Conservation (phyloP, 1,139 yeast genomes). For the Zygosaccharomyces sapae region DNA sequence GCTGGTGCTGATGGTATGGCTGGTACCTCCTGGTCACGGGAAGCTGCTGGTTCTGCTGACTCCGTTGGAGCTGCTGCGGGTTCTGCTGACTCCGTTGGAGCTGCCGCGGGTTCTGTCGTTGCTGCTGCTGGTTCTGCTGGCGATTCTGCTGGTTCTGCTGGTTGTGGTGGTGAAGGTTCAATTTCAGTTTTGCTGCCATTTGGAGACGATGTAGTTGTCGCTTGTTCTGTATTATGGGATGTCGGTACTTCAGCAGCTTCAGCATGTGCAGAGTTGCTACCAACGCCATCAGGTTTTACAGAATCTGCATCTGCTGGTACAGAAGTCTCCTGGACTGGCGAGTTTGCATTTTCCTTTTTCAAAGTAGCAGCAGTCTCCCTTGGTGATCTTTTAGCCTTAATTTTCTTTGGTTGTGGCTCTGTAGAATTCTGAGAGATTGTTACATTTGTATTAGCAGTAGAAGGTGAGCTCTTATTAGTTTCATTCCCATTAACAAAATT, state of each 20-base stretch:
- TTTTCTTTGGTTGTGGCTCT: conserved; percentile 14
- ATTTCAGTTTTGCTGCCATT: not conserved
- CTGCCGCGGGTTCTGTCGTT: conserved; percentile 2
- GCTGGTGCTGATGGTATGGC: conserved; percentile 7
- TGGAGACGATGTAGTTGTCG: not conserved
- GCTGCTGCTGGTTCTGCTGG: not conserved
- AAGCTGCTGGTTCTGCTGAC: not conserved
- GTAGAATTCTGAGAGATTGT: conserved; percentile 11
- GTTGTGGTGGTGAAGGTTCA: not conserved
- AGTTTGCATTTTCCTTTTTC: conserved; percentile 2
- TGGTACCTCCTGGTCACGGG: not conserved
- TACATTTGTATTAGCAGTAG: conserved; percentile 8
- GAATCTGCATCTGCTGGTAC: not conserved
- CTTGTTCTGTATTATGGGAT: not conserved
- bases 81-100: not conserved
- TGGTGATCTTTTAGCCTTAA: conserved; percentile 15
- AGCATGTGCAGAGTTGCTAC: not conserved
- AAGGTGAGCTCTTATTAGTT: conserved; percentile 1
- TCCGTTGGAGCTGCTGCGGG: not conserved
- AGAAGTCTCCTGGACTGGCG: not conserved
- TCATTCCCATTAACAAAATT: conserved; percentile 26
- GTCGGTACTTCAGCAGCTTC: not conserved
- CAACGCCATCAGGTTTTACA: not conserved
- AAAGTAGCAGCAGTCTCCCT: conserved; percentile 10
- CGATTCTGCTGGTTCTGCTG: conserved; percentile 2